These are phyloP conservation scores for Forsythia viridissima DNA, from an alignment of 257 asterid species.

Conservation along the genomic window DNA sequence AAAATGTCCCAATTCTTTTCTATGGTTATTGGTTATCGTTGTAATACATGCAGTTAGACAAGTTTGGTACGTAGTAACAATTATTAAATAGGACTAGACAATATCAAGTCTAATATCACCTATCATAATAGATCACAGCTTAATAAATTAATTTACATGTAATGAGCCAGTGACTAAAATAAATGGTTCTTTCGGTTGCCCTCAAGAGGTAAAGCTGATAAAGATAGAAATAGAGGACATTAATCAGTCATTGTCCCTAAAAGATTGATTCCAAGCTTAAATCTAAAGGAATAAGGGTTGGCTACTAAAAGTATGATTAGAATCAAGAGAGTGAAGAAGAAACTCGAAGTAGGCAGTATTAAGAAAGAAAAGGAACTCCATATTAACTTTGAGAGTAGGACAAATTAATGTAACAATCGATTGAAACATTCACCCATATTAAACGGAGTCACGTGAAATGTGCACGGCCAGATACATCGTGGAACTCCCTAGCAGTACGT, in stretches of 20 bases:
- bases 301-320: conserved; percentile 11
- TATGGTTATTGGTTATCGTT: neutral
- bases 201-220: conserved; percentile 25
- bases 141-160: conserved; percentile 1
- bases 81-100: no score
- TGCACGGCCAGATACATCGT: neutral
- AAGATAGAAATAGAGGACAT: conserved; percentile 18
- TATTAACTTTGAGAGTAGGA: neutral
- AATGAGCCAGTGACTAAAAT: conserved; percentile 19
- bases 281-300: conserved; percentile 29
- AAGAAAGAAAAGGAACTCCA: neutral
- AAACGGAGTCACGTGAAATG: neutral
- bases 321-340: conserved; percentile 5
- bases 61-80: neutral
- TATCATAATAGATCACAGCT: conserved; percentile 5
- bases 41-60: neutral
- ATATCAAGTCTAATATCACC: neutral
- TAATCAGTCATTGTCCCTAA: conserved; percentile 23
- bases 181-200: conserved; percentile 24
- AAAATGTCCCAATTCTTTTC: neutral
- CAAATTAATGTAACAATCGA: neutral
- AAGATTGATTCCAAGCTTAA: conserved; percentile 39
- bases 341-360: neutral
- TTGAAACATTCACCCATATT: neutral
- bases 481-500: neutral